Conservation (phyloP, 257 asterid genomes). For the Petrea volubilis region DNA sequence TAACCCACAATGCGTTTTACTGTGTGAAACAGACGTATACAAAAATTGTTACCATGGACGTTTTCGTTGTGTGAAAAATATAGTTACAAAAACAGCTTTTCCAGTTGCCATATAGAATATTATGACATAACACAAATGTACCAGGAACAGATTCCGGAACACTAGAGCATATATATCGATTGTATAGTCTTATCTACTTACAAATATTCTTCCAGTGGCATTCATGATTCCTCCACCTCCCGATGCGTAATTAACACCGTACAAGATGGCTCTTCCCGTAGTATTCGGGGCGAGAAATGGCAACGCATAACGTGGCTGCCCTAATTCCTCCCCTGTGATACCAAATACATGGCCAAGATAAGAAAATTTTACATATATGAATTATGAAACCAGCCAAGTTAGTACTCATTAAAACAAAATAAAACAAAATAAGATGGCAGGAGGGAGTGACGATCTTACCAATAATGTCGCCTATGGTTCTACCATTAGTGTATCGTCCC, state of each 20-base stretch:
- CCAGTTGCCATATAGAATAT: too few relatives aligned
- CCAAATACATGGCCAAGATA: background rate
- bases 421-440: background rate
- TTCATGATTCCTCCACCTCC: conserved; percentile 87
- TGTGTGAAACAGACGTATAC: background rate
- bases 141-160: background rate
- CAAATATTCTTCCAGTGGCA: conserved; percentile 67
- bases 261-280: conserved; percentile 48
- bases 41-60: too few relatives aligned
- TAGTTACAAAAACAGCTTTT: too few relatives aligned
- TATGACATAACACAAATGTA: too few relatives aligned
- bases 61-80: too few relatives aligned
- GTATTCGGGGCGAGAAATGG: conserved; percentile 80
- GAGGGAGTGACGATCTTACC: conserved; percentile 30
- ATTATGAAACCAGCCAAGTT: too few relatives aligned
- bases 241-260: conserved; percentile 73
- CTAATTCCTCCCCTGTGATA: conserved; percentile 58
- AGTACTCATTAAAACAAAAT: background rate
- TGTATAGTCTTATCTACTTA: conserved; percentile 22
- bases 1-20: background rate
- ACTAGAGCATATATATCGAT: too few relatives aligned
- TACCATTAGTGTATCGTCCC: conserved; percentile 68
- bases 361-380: too few relatives aligned
- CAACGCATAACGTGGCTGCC: conserved; percentile 54
- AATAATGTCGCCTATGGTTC: conserved; percentile 69